These are phyloP conservation scores for Tetrapisispora arboricola DNA, from an alignment of 805 yeast genomes.

Conservation along the genomic window DNA sequence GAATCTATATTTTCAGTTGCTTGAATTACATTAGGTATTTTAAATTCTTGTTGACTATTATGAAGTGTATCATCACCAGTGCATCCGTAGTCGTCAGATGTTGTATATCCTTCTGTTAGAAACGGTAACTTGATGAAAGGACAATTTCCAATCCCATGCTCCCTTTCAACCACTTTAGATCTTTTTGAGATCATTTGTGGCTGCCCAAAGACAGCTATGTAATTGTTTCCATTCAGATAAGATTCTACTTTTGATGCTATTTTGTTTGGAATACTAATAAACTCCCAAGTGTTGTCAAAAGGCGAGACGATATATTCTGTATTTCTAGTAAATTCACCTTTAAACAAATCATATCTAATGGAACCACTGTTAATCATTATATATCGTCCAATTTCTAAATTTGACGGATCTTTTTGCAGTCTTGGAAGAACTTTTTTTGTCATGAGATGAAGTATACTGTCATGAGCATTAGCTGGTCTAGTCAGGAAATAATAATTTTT, in stretches of 20 bases:
- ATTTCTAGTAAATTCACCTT: slow-evolving; percentile 75
- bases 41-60: slow-evolving; percentile 44
- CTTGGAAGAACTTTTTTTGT: slow-evolving; percentile 45
- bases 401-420: slow-evolving; percentile 17
- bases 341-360: slow-evolving; percentile 72
- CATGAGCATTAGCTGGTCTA: slow-evolving; percentile 50
- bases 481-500: slow-evolving; percentile 54
- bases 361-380: slow-evolving; percentile 80
- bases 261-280: slow-evolving; percentile 45
- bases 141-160: slow-evolving; percentile 7
- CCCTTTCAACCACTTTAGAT: neutral
- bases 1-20: slow-evolving; percentile 18
- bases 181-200: neutral
- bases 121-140: slow-evolving; percentile 19
- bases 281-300: slow-evolving; percentile 70
- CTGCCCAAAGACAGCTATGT: neutral
- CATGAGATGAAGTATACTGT: slow-evolving; percentile 50
- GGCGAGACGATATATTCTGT: slow-evolving; percentile 79
- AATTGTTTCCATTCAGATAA: slow-evolving; percentile 42
- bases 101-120: slow-evolving; percentile 61
- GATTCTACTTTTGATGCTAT: slow-evolving; percentile 46
- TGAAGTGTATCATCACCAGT: slow-evolving; percentile 83
- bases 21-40: slow-evolving; percentile 73
- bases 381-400: slow-evolving; percentile 31
- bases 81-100: slow-evolving; percentile 73